A percentile compares a stretch with the other conserved stretches of the same genome.
Conservation (phyloP, 2,329 filamentous ascomycete genomes). For the Orbilia blumenaviensis region DNA sequence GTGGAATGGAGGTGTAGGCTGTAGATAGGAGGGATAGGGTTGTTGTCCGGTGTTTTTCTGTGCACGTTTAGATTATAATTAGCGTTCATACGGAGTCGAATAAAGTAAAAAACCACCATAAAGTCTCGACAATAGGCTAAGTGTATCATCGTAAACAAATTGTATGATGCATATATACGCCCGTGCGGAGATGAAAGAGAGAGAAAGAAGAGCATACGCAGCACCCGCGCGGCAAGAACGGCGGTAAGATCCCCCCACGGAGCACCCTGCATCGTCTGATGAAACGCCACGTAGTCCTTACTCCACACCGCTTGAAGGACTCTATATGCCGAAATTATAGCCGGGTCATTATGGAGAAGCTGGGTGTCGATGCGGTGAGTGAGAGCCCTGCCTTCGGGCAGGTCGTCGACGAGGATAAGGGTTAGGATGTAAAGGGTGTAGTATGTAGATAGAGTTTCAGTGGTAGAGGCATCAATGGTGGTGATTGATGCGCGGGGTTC, state of each 20-base stretch:
- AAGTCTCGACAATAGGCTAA: no score
- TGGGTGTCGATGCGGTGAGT: slow-evolving; percentile 55
- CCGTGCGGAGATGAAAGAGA: background rate
- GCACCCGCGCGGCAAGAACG: slow-evolving; percentile 52
- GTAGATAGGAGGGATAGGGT: slow-evolving; percentile 56
- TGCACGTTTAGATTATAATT: background rate
- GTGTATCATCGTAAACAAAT: no score
- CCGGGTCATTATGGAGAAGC: slow-evolving; percentile 54
- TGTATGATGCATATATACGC: no score
- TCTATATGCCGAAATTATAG: slow-evolving; percentile 54
- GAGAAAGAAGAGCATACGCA: slow-evolving; percentile 23
- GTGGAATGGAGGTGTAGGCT: slow-evolving; percentile 57
- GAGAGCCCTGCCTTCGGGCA: slow-evolving; percentile 57
- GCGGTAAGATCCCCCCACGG: slow-evolving; percentile 54
- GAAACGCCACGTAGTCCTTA: slow-evolving; percentile 55
- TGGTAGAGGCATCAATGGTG: slow-evolving; percentile 43
- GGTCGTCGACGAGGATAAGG: slow-evolving; percentile 55
- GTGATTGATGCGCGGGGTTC: slow-evolving; percentile 49
- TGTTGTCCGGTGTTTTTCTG: slow-evolving; percentile 55
- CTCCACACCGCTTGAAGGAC: slow-evolving; percentile 56
- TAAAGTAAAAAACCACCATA: background rate
- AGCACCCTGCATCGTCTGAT: slow-evolving; percentile 54
- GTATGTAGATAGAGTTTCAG: slow-evolving; percentile 56
- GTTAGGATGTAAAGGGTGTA: slow-evolving; percentile 56
- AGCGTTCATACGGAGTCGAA: background rate